Conservation (phyloP, 495 filamentous ascomycete species). For the Aspergillus cavernicola region DNA sequence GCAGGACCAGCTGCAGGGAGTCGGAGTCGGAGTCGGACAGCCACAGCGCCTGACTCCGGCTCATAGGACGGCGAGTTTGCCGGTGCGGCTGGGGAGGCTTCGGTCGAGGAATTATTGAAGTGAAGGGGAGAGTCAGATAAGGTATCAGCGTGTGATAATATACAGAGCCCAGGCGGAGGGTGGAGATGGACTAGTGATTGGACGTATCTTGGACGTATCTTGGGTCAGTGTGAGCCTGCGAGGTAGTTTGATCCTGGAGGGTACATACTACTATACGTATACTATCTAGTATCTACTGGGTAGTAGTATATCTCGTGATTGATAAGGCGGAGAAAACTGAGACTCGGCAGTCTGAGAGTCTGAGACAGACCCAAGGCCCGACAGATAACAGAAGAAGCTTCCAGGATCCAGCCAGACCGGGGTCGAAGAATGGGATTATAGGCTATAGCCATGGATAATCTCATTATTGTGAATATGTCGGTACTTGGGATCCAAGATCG, state of each 20-base stretch:
- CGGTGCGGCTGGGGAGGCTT: neutral
- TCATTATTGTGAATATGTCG: neutral
- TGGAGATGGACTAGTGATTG: neutral
- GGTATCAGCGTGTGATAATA: neutral
- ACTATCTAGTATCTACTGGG: too few species aligned
- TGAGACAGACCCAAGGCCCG: too few species aligned
- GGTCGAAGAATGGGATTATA: neutral
- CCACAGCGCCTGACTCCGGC: neutral
- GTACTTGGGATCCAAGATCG: neutral
- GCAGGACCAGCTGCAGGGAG: conserved; percentile 16
- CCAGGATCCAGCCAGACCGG: too few species aligned
- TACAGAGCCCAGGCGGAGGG: neutral
- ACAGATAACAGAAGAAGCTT: neutral
- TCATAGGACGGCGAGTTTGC: conserved; percentile 6
- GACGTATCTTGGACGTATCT: neutral
- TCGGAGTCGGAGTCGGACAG: neutral
- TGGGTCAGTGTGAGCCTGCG: neutral
- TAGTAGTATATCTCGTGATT: too few species aligned
- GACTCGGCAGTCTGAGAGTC: too few species aligned
- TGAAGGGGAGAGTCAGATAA: neutral
- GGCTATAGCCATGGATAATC: too few species aligned
- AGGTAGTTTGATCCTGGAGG: neutral
- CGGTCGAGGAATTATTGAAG: neutral
- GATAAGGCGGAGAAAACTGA: too few species aligned
- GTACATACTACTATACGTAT: too few species aligned